A percentile compares a stretch with the other conserved stretches of the same genome.
Evolutionary conservation across 805 yeast species (phyloP).

Genomic region (Metschnikowia chrysomelidarum): DNA sequence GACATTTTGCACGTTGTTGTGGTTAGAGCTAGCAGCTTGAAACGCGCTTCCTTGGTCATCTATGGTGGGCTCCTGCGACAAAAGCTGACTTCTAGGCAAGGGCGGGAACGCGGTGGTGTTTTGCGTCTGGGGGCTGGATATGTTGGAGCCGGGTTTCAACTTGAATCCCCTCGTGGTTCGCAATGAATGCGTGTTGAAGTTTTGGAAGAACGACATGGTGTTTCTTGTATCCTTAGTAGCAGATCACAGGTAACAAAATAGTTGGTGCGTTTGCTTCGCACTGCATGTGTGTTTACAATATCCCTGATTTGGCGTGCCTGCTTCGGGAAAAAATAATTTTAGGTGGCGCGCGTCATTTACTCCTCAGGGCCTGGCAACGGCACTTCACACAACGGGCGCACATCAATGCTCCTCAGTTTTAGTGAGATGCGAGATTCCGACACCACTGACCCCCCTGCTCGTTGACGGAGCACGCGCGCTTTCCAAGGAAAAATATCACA

Average conservation of each 20-base stretch:
- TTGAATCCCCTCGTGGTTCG: slow-evolving; percentile 44
- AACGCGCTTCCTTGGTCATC: slow-evolving; percentile 14
- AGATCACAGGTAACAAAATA: not conserved
- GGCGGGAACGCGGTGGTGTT: slow-evolving; percentile 34
- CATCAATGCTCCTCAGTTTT: slow-evolving; percentile 8
- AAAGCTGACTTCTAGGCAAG: slow-evolving; percentile 18
- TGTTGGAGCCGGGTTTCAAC: slow-evolving; percentile 38
- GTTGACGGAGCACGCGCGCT: slow-evolving; percentile 8
- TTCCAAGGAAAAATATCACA: slow-evolving; percentile 13
- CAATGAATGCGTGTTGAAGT: slow-evolving; percentile 43
- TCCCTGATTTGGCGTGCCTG: slow-evolving; percentile 12
- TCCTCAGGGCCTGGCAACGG: slow-evolving; percentile 1
- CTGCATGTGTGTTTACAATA: slow-evolving; percentile 16
- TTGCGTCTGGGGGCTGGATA: slow-evolving; percentile 37
- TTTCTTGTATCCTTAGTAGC: not conserved
- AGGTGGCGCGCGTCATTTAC: not conserved
- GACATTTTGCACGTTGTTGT: slow-evolving; percentile 30
- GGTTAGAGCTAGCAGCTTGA: slow-evolving; percentile 30
- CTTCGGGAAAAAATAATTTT: not conserved
- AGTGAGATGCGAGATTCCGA: slow-evolving; percentile 4
- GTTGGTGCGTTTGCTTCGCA: slow-evolving; percentile 4
- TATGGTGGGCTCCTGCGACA: slow-evolving; percentile 10
- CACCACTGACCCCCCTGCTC: not conserved
- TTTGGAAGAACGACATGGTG: slow-evolving; percentile 40
- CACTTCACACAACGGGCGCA: slow-evolving; percentile 8